A percentile compares a stretch with the other conserved stretches of the same genome.
Conservation (phyloP, 306 rosid species). For the Mimosa pudica region DNA sequence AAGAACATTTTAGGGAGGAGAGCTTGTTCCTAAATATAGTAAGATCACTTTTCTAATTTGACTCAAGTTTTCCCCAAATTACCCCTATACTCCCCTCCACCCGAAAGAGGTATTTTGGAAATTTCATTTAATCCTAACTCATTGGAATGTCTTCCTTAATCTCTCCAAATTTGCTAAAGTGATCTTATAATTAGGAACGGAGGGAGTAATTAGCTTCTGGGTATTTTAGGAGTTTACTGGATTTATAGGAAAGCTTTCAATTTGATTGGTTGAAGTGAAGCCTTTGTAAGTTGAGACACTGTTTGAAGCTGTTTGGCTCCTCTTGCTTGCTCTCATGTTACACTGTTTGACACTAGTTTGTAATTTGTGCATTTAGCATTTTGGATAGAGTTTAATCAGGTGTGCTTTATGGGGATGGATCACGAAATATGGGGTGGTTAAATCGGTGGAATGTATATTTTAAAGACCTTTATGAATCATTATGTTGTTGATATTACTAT, state of each 20-base stretch:
- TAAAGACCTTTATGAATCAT: background rate
- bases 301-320: background rate
- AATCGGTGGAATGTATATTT: slow-evolving; percentile 4
- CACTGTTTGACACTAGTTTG: background rate
- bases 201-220: background rate
- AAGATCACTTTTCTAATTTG: no score
- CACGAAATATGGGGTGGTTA: slow-evolving; percentile 2
- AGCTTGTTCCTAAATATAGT: no score
- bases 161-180: no score
- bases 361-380: background rate
- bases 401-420: background rate
- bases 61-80: no score
- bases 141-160: no score
- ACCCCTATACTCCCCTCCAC: no score
- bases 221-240: background rate
- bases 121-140: no score
- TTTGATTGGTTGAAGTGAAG: background rate
- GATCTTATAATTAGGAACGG: no score
- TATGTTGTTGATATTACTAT: background rate
- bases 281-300: background rate
- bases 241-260: background rate
- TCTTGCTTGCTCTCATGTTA: background rate
- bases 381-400: background rate
- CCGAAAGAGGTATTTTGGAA: no score
- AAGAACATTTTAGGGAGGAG: no score